Evolutionary conservation across 2,329 filamentous ascomycete species (phyloP), one percentile per base, ranked within the genome.

Genomic region (Fusarium agapanthi): DNA sequence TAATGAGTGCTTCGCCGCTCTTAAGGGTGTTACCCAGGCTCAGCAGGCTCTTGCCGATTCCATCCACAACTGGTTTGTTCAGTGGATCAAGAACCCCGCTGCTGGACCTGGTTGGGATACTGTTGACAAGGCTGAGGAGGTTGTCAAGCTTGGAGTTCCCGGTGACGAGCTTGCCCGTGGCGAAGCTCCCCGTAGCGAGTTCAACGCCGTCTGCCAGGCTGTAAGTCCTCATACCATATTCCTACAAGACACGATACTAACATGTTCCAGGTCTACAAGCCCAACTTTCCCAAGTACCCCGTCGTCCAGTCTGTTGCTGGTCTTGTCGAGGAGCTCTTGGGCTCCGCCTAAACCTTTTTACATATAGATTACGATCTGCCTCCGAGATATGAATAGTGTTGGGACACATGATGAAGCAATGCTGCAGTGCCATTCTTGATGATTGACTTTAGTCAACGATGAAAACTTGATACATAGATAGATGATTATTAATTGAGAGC

Each of bases 71-170:
- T 84, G 83, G 83, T 83, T 85, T 32, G 82, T 85, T 5, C 71
- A 75, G 7, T 85, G 83, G 82, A 83, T 85, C 69, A 85, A 85
- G 77, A 79, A 84, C 69, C 83, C 83, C 0, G 64, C 78, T 34
- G 81, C 80, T 10, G 81, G 83, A 3, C 83, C 84, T 40, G 84
- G 83, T 26, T 85, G 83, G 83, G 75, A 77, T 16, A 80, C 80
- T 35, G 78, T 77, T 20, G 59, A 51, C 14, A n/a, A 47, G 20
- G 43, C 66, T 20, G 71, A 67, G 40, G 59, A 62, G 24, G 12
- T 76, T 32, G 72, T 61, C 26, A 76, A 76, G 67, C 57, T 76
- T 14, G 74, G 74, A 20, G 72, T 75, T 32, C 74, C 74, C 15
- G 74, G 74, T 10, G 28, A 75, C 12, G 74, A 76, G 55, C 55